Conservation (phyloP, 306 rosid species). For the peach (Prunus persica) region Prunus_persica_NCBIv2 NC_034011.1:23543501-23544000, state of each 20-base stretch:
- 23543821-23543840: constrained; percentile 14
- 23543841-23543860: constrained; percentile 14
- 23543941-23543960: constrained; percentile 13
- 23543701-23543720: rapidly evolving
- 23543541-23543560: background rate
- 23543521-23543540: background rate
- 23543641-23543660: too few species aligned
- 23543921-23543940: constrained; percentile 29
- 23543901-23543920: background rate
- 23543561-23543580: too few species aligned
- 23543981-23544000: constrained; percentile 12
- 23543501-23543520: background rate
- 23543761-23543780: too few species aligned
- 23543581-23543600: too few species aligned
- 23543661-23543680: too few species aligned
- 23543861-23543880: constrained; percentile 38
- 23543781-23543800: too few species aligned
- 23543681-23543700: too few species aligned
- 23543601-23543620: too few species aligned
- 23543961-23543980: constrained; percentile 49
- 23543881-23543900: background rate
- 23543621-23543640: too few species aligned
- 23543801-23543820: background rate
- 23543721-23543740: too few species aligned
- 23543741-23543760: rapidly evolving